Evolutionary conservation across 768 basidiomycete genomes (phyloP).

Genomic region (Tylopilus intermedius): DNA sequence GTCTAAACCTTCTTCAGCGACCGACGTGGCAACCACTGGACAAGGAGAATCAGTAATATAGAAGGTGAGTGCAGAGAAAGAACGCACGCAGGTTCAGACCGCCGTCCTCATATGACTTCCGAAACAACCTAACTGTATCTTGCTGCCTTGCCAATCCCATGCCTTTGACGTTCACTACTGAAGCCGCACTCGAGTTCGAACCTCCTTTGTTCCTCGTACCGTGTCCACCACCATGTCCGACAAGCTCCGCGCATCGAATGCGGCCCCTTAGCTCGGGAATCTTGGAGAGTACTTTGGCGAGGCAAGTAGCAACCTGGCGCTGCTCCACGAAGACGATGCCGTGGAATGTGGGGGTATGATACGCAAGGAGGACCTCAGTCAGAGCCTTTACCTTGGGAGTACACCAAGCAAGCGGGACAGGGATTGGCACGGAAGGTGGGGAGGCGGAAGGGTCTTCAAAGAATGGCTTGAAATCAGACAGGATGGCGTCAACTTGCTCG

Average conservation of each 20-base stretch:
- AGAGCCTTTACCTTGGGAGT: slow-evolving; percentile 68
- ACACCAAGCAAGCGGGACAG: slow-evolving; percentile 57
- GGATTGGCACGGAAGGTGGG: slow-evolving; percentile 33
- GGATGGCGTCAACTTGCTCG: slow-evolving; percentile 43
- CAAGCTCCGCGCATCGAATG: slow-evolving; percentile 59
- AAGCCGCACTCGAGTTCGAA: slow-evolving; percentile 15
- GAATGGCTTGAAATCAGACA: slow-evolving; percentile 40
- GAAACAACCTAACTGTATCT: slow-evolving; percentile 60
- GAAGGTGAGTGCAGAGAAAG: not conserved
- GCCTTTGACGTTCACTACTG: slow-evolving; percentile 39
- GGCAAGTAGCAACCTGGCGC: slow-evolving; percentile 68
- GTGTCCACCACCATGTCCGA: slow-evolving; percentile 58
- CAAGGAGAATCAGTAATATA: not conserved
- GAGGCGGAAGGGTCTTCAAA: slow-evolving; percentile 30
- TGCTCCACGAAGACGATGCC: slow-evolving; percentile 86
- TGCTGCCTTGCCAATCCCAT: slow-evolving; percentile 52
- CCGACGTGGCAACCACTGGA: slow-evolving; percentile 74
- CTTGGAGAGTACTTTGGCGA: slow-evolving; percentile 59
- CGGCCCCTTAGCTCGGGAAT: slow-evolving; percentile 54
- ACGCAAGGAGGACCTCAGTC: slow-evolving; percentile 52
- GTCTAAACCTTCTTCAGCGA: slow-evolving; percentile 90
- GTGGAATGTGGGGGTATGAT: slow-evolving; percentile 58
- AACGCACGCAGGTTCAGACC: slow-evolving; percentile 64
- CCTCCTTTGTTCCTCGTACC: slow-evolving; percentile 20
- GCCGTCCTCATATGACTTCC: slow-evolving; percentile 58